Base-by-base conservation (phyloP, 768 basidiomycete genomes). In the Trametes maxima region DNA sequence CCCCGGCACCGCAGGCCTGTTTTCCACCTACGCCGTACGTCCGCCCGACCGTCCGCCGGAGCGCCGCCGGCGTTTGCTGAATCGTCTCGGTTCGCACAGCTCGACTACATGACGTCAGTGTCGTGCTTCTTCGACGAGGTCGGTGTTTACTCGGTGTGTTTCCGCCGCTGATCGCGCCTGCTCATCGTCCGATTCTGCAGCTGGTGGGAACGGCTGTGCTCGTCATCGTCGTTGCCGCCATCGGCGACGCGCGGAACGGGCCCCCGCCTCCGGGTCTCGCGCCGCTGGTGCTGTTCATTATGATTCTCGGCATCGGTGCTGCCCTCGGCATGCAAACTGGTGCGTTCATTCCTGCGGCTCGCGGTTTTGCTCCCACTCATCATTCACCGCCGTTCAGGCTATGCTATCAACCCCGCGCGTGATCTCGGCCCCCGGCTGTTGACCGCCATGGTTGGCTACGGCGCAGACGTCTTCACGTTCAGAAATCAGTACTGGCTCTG, bases 391-490 rank as follows among this genome's bases (percentile, higher is more conserved):
- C 39, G 12, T 14, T 4, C 60, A 81, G 85, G 82, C 47, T 86
- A 78, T 63, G 84, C 87, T 5, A 74, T 89, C 53, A 89, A 89
- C 65, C 88, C 88, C 42, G 86, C 88, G 35, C 85, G 89, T 67
- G 88, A 90, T 73, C 74, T 90, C 28, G 88, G 89, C 5, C 88
- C 88, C 1, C 79, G 88, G 10, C 65, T 90, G 36, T 70, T 89
- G 68, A 88, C 86, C 0, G 80, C 87, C 5, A 88, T 89, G 84
- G 87, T 80, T 7, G 89, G 88, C n/a, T 90, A 88, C 65, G 88
- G 88, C 21, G 73, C 72, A 68, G 76, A 78, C 42, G 73, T 80
- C 17, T 82, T 76, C 74, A 55, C 67, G 36, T 75, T 67, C 56
- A 68, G 72, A 64, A 82, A 78, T 66, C 87, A 90, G 59, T 90